phyloP scores from a whole-genome alignment of 306 rosid genomes.

The Quercus mongolica region DNA sequence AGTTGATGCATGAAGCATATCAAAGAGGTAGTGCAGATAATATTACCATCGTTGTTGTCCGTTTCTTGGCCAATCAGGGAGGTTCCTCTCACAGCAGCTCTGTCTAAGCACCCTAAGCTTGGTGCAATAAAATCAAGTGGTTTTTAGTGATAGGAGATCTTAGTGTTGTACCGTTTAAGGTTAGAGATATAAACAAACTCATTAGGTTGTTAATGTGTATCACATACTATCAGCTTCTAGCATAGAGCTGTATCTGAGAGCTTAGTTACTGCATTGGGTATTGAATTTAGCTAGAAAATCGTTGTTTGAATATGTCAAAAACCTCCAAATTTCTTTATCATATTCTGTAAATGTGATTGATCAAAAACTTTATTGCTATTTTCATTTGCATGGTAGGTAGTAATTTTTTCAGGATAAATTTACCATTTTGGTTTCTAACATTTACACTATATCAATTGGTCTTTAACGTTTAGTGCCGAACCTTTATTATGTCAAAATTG shows the following conservation, averaged over 20 bases:
- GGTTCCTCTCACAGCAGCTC: constrained; percentile 45
- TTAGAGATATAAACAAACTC: constrained; percentile 26
- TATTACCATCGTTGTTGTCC: constrained; percentile 87
- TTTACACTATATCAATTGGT: not conserved
- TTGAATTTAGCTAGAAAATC: constrained; percentile 35
- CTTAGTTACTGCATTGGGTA: constrained; percentile 26
- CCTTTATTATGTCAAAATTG: too few relatives aligned
- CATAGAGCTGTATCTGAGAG: constrained; percentile 28
- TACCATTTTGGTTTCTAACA: not conserved
- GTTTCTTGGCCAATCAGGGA: constrained; percentile 69
- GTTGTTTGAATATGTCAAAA: constrained; percentile 32
- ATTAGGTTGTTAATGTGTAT: constrained; percentile 17
- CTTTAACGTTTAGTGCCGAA: not conserved
- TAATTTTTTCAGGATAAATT: not conserved
- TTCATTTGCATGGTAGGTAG: not conserved
- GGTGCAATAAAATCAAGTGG: constrained; percentile 26
- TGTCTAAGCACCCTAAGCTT: constrained; percentile 26
- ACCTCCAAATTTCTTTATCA: constrained; percentile 18
- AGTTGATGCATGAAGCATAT: constrained; percentile 79
- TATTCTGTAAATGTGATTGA: constrained; percentile 22
- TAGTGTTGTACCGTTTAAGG: constrained; percentile 47
- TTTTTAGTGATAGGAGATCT: constrained; percentile 35
- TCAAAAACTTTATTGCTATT: not conserved
- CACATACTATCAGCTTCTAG: constrained; percentile 17
- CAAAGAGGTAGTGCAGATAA: constrained; percentile 95